Base-by-base conservation (phyloP, 179 eudicot genomes). In the Beta lomatogona region DNA sequence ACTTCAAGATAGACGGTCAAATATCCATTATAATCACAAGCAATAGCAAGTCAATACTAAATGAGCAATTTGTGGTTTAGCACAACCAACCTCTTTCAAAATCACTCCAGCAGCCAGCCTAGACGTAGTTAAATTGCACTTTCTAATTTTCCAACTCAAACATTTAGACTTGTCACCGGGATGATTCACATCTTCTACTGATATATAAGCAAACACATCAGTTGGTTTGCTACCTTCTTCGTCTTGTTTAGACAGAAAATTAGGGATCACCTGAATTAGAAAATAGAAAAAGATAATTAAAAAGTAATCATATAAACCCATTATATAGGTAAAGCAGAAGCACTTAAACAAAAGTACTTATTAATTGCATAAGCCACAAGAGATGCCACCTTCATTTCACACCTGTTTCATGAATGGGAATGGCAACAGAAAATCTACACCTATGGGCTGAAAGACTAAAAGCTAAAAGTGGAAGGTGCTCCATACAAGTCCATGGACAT, bases 211-310 rank as follows among this genome's bases (percentile, higher is more conserved):
- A 86, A 86, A 91, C 36, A 90, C 70, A 87, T 89, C 87, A 75
- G 73, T 80, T 50, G 68, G 75, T 82, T 90, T 94, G 70, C 70
- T 79, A 53, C 77, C 82, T 45, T 77, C 77, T 57, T 82, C 91
- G 4, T 71, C 82, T 61, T 78, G 84, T 73, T 78, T 85, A 64
- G 82, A 63, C 19, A 80, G 73, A 78, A 94, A 79, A 63, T 88
- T 73, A n/a, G 98, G 99, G 86, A 95, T 91, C 79, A 92, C 94
- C 98, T 95, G 91, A 71, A 79, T 76, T 69, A 77, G 54, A 15
- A 63, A 48, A 71, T 75, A 64, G n/a, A 63, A 9, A 21, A 28
- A 63, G 22, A 61, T 28, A 14, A 15, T 48, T 68, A 1, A 80
- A 36, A 15, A 36, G 6, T 36, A 65, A 54, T 65, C 3, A 21